Evolutionary conservation across 2,329 filamentous ascomycete species (phyloP), one percentile per base, ranked within the genome.

Genomic region (Akanthomyces dipterigenus): DNA sequence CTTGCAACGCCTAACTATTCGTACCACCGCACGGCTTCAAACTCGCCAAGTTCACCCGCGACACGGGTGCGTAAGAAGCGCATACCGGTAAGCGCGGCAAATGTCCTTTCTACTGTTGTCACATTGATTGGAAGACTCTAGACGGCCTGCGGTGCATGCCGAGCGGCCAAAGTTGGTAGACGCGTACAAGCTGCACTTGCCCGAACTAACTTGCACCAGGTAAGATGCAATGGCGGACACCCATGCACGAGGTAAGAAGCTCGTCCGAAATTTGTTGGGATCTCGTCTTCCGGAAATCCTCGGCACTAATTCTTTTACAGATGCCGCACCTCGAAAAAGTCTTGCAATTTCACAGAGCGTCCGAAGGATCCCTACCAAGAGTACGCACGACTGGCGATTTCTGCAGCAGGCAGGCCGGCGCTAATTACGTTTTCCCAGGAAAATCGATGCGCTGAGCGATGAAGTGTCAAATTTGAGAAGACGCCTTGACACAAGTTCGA

Each of bases 121-220:
- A 7, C 12, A 18, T 34, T 56, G 14, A 48, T 42, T 1, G 16
- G 24, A 6, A 34, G 3, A 16, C 4, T n/a, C 5, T 55, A 70
- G 69, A 69, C 67, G 56, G 67, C 69, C 14, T 70, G 69, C 38
- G 64, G 60, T 28, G 63, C 67, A 9, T 70, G 69, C 50, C 67
- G 69, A 3, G 63, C 62, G n/a, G 67, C 68, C 49, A 70, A 70
- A 63, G 69, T 68, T 57, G 24, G 57, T 40, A 36, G 31, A n/a
- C 4, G 5, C 31, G 20, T n/a, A 9, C 22, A 12, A 2, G 12
- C 14, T 12, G 36, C n/a, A 38, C 20, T 20, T 38, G 20, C 11
- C 31, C 5, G n/a, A 28, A 7, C 20, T 60, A 26, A 60, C 26
- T 11, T 7, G 1, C 2, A 9, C 36, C 1, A 70, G 67, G 66